Conservation (phyloP, 495 filamentous ascomycete species). For the Daldinia concentrica region DNA sequence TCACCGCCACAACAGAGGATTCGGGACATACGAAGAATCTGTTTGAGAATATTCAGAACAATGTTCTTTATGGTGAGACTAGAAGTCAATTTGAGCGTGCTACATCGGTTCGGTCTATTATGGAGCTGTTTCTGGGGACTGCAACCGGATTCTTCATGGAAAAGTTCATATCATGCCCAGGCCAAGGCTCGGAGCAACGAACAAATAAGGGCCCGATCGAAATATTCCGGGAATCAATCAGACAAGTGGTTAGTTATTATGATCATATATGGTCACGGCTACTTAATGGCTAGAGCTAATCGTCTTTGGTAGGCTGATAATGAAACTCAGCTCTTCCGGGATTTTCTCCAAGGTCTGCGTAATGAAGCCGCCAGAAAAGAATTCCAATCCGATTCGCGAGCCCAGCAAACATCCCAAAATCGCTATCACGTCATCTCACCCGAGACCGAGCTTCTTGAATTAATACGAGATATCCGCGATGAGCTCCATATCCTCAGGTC, state of each 20-base stretch:
- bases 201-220: constrained; percentile 32
- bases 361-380: not conserved
- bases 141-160: constrained; percentile 20
- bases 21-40: not conserved
- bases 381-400: too few species aligned
- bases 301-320: constrained; percentile 13
- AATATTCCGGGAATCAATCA: constrained; percentile 33
- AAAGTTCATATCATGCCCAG: constrained; percentile 13
- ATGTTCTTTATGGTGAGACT: constrained; percentile 8
- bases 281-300: constrained; percentile 7
- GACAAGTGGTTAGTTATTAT: constrained; percentile 14
- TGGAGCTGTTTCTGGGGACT: constrained; percentile 19
- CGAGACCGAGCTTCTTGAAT: constrained; percentile 41
- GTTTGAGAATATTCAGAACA: constrained; percentile 4
- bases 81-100: constrained; percentile 16
- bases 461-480: constrained; percentile 46
- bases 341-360: constrained; percentile 17
- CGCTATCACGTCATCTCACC: constrained; percentile 24
- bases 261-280: too few species aligned
- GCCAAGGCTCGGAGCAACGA: not conserved
- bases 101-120: constrained; percentile 21
- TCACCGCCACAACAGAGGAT: constrained; percentile 20
- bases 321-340: constrained; percentile 17
- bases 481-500: constrained; percentile 48
- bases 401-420: not conserved